Evolutionary conservation across 306 rosid species (phyloP).

Genomic region (Albizia julibrissin): DNA sequence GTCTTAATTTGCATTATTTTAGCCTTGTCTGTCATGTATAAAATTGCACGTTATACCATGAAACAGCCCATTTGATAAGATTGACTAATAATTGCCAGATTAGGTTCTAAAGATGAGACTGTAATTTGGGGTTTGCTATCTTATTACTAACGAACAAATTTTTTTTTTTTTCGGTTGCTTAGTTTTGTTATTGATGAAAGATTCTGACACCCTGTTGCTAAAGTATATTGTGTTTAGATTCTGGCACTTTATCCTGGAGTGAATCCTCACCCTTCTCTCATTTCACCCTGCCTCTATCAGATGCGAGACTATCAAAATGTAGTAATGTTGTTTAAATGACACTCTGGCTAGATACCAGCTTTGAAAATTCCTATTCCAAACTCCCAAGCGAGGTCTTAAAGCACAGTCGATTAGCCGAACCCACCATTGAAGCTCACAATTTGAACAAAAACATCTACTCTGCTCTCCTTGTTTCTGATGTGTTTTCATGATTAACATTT

Average conservation of each 20-base stretch:
- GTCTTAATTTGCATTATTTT: slow-evolving; percentile 12
- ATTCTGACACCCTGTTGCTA: background rate
- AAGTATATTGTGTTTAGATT: background rate
- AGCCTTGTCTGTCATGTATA: background rate
- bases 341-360: background rate
- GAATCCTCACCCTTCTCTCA: background rate
- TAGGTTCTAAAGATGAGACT: slow-evolving; percentile 7
- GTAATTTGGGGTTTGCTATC: background rate
- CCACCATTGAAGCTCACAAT: background rate
- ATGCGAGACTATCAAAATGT: background rate
- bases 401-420: background rate
- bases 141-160: background rate
- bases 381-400: background rate
- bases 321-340: background rate
- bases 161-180: background rate
- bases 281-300: background rate
- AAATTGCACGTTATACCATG: background rate
- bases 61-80: background rate
- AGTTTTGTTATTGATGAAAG: background rate
- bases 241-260: background rate
- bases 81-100: background rate
- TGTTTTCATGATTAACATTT: slow-evolving; percentile 29
- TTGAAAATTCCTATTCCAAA: background rate
- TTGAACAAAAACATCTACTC: background rate
- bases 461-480: background rate